A percentile compares a stretch with the other conserved stretches of the same genome.
Evolutionary conservation across 371 early-diverging fungal species (phyloP).

Genomic region (Lichtheimia hyalospora): DNA sequence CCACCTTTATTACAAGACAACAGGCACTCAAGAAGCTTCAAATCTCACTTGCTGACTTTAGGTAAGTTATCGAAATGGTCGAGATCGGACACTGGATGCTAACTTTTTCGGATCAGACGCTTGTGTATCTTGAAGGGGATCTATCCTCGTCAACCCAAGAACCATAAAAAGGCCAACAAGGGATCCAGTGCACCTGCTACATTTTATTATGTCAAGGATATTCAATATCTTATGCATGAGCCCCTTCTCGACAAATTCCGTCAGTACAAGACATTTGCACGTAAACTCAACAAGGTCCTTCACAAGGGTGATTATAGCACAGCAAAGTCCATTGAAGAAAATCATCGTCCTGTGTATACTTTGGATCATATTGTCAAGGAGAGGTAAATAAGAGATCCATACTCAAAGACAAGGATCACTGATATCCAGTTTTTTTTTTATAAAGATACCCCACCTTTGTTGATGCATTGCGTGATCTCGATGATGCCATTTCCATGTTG

Average conservation of each 20-base stretch:
- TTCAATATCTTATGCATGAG: constrained; percentile 92
- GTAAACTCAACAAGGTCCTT: constrained; percentile 83
- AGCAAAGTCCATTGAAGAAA: constrained; percentile 72
- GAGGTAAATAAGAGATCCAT: constrained; percentile 48
- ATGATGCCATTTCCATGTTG: constrained; percentile 95
- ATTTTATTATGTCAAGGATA: constrained; percentile 94
- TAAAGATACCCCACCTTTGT: constrained; percentile 89
- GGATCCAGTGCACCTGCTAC: constrained; percentile 89
- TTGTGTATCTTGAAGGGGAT: constrained; percentile 98
- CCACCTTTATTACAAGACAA: constrained; percentile 89
- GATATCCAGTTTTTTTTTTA: not conserved
- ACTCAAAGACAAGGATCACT: not conserved
- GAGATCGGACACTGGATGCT: too few species aligned
- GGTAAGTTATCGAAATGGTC: constrained; percentile 47
- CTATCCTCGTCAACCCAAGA: constrained; percentile 95
- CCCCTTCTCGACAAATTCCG: constrained; percentile 89
- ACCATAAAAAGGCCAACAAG: constrained; percentile 91
- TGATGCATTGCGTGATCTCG: constrained; percentile 94
- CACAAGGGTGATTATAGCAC: constrained; percentile 76
- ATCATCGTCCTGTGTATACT: constrained; percentile 76
- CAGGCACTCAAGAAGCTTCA: constrained; percentile 94
- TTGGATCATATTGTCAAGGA: constrained; percentile 94
- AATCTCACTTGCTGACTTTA: constrained; percentile 89
- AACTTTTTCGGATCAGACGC: constrained; percentile 57
- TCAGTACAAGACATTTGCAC: constrained; percentile 84